Percentiles rank a stretch among this genome's conserved stretches.
Evolutionary conservation across 495 filamentous ascomycete species (phyloP).

Genomic region (Penicillium riverlandense): DNA sequence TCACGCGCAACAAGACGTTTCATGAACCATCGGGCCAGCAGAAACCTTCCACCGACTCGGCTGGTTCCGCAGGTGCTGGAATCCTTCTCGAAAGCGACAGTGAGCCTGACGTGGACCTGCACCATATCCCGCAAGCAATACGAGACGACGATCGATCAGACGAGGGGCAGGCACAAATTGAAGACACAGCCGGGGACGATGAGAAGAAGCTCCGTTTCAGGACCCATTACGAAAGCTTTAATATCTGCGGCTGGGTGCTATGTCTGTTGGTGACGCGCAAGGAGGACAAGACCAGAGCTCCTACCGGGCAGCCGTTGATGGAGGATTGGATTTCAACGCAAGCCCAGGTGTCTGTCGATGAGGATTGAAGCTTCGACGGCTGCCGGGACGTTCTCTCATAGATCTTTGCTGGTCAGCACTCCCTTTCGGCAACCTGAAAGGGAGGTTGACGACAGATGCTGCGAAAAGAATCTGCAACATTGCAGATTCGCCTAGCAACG

Average conservation of each 20-base stretch:
- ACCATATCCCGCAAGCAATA: constrained; percentile 26
- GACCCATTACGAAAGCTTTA: constrained; percentile 90
- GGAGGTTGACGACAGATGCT: no score
- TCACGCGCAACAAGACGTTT: constrained; percentile 75
- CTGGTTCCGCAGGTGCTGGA: constrained; percentile 27
- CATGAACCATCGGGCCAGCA: constrained; percentile 42
- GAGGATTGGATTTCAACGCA: constrained; percentile 89
- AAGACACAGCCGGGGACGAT: constrained; percentile 36
- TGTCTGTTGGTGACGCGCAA: constrained; percentile 82
- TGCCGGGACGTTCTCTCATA: no score
- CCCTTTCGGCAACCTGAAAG: no score
- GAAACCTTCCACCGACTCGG: constrained; percentile 46
- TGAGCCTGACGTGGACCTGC: constrained; percentile 25
- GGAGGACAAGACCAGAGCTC: constrained; percentile 29
- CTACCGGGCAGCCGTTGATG: constrained; percentile 67
- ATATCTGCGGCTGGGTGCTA: constrained; percentile 84
- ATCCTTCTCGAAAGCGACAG: constrained; percentile 38
- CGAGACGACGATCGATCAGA: background rate
- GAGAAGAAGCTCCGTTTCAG: constrained; percentile 83
- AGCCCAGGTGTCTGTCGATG: constrained; percentile 34
- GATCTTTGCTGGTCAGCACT: no score
- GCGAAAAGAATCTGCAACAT: no score
- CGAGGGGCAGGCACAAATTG: constrained; percentile 4
- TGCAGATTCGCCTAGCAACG: no score
- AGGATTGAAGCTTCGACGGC: constrained; percentile 25